Percentiles rank a stretch among this genome's conserved stretches.
Conservation (phyloP, 208 protist genomes). For the Crithidia expoeki region DNA sequence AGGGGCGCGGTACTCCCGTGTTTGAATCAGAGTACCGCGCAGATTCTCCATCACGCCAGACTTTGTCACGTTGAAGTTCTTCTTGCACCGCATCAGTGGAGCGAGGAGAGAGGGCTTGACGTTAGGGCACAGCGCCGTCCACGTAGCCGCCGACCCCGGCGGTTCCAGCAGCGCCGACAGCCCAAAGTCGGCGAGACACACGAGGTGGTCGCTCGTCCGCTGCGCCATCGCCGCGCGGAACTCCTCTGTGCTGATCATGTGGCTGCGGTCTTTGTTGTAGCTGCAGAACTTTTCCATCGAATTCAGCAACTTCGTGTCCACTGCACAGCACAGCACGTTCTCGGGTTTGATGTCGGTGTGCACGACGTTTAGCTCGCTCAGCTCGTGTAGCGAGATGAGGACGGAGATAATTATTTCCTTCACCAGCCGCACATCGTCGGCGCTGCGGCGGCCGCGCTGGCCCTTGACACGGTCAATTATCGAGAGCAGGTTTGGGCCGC, state of each 20-base stretch:
- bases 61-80: constrained; percentile 60
- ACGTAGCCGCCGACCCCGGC: constrained; percentile 14
- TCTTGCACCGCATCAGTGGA: constrained; percentile 51
- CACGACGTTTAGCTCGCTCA: constrained; percentile 79
- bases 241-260: constrained; percentile 38
- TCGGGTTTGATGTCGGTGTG: constrained; percentile 95
- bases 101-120: constrained; percentile 31
- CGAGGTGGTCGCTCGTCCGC: constrained; percentile 53
- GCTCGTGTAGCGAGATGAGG: constrained; percentile 67
- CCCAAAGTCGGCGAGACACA: constrained; percentile 80
- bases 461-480: constrained; percentile 74
- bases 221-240: constrained; percentile 30
- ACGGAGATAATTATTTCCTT: constrained; percentile 81
- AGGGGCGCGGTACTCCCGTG: constrained; percentile 90
- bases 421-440: constrained; percentile 67
- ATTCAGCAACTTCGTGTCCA: constrained; percentile 63
- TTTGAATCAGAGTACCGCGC: constrained; percentile 86
- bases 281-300: constrained; percentile 74
- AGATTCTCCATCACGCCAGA: constrained; percentile 66
- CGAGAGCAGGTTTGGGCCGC: constrained; percentile 84
- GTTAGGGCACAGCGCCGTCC: constrained; percentile 24
- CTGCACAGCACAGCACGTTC: constrained; percentile 79
- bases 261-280: constrained; percentile 54
- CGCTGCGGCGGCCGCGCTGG: constrained; percentile 43
- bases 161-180: constrained; percentile 74